Base-by-base conservation (phyloP, 1,284 basidiomycete genomes). In the Cryptococcus maquisensis region DNA sequence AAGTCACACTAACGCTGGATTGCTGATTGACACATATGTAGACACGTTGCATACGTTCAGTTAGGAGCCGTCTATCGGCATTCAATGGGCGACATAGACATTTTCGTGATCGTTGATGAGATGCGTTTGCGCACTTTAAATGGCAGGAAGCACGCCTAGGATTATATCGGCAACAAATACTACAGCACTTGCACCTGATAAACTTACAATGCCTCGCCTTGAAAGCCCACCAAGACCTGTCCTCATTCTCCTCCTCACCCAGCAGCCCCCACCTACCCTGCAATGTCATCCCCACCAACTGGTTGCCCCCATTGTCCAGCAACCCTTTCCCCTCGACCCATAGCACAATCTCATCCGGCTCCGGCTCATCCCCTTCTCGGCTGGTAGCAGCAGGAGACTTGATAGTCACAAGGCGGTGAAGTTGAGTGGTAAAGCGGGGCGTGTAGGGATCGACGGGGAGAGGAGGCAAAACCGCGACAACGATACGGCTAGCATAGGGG, bases 141-240 rank as follows among this genome's bases (percentile, higher is more conserved):
- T 32, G 28, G 28, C 28, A 6, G 28, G 28, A 32, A 32, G 28
- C 6, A 32, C 28, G 4, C 28, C 28, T 32, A 10, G 28, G 4
- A 32, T 32, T 2, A 32, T 10, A 32, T 32, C 28, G 10, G 28
- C 28, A 32, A 1, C 28, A 32, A 1, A 32, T 32, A 7, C 28
- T 32, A 1, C 10, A 6, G 10, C 1, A 32, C n/a, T n/a, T n/a
- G 28, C 28, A 10, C 28, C 5, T 10, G 10, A 32, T 8, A 10
- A 21, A 62, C 70, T 60, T 52, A 72, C 72, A 70, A 44, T 74
- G 71, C 56, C 67, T 69, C 37, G 65, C 59, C 47, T 68, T 63
- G 54, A 67, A 60, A 12, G 63, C 57, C 72, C 72, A 74, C 69
- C 69, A 72, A 16, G 49, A 47, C 20, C 28, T 15, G 9, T 38